These are phyloP conservation scores for Russula compacta DNA, from an alignment of 768 basidiomycete genomes.

Conservation along the genomic window DNA sequence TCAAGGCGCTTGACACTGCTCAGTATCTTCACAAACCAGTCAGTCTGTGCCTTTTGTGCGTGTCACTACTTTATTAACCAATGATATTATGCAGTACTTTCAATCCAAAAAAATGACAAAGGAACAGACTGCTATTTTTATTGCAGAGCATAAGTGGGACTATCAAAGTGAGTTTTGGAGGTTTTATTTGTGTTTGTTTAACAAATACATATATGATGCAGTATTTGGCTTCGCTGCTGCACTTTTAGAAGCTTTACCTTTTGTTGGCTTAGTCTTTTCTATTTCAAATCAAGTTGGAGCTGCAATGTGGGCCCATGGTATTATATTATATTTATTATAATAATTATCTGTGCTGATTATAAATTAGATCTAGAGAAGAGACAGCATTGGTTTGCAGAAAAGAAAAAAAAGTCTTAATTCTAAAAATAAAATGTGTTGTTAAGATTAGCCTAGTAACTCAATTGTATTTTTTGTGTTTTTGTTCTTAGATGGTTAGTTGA, in stretches of 20 bases:
- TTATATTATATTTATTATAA: not conserved
- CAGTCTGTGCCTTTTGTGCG: conserved; percentile 34
- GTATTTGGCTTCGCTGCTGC: conserved; percentile 84
- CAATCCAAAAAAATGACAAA: conserved; percentile 73
- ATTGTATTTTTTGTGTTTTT: no score
- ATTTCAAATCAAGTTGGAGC: conserved; percentile 86
- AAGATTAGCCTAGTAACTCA: no score
- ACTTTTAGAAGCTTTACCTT: conserved; percentile 70
- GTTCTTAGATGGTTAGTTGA: no score
- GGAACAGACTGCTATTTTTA: conserved; percentile 59
- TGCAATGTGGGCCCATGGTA: conserved; percentile 91
- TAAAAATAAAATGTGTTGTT: no score
- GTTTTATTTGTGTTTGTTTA: not conserved
- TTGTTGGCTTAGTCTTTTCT: conserved; percentile 73
- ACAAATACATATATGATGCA: conserved; percentile 23
- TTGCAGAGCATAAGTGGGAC: conserved; percentile 87
- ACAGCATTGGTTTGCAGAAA: conserved; percentile 38
- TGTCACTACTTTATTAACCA: not conserved
- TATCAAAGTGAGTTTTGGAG: conserved; percentile 49
- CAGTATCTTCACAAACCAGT: conserved; percentile 62
- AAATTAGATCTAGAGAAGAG: conserved; percentile 52
- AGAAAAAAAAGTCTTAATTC: not conserved
- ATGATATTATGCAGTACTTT: conserved; percentile 54
- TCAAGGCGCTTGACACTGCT: conserved; percentile 62
- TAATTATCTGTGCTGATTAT: not conserved